Evolutionary conservation across 768 basidiomycete genomes (phyloP).

Genomic region (Chalciporus sphaerocephalus): DNA sequence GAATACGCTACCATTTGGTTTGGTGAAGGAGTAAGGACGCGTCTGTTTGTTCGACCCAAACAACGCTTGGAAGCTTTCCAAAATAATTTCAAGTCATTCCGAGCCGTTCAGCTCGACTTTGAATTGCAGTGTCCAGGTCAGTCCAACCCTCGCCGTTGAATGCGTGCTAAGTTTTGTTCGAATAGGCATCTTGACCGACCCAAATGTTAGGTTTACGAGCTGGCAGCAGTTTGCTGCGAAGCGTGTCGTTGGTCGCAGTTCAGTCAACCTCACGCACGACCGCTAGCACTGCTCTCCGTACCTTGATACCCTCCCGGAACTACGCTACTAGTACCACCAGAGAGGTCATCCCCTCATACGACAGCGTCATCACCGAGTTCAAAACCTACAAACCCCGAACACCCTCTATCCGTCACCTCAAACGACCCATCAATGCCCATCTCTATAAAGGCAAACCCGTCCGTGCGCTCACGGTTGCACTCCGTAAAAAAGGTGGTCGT

Average conservation of each 20-base stretch:
- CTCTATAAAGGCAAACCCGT: slow-evolving; percentile 84
- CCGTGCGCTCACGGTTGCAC: slow-evolving; percentile 73
- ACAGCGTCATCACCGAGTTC: slow-evolving; percentile 52
- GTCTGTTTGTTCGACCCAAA: slow-evolving; percentile 35
- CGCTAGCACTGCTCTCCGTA: slow-evolving; percentile 6
- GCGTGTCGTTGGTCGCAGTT: slow-evolving; percentile 6
- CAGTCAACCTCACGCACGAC: slow-evolving; percentile 4
- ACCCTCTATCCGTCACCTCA: slow-evolving; percentile 82
- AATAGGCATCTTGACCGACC: background rate
- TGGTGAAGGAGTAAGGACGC: slow-evolving; percentile 20
- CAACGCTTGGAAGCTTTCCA: slow-evolving; percentile 2
- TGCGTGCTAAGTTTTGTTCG: background rate
- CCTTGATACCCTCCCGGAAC: slow-evolving; percentile 17
- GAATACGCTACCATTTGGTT: slow-evolving; percentile 26
- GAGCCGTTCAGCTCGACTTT: background rate
- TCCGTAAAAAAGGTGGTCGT: slow-evolving; percentile 82
- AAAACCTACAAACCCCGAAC: slow-evolving; percentile 90
- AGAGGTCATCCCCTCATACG: slow-evolving; percentile 32
- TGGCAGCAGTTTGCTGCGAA: slow-evolving; percentile 15
- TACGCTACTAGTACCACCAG: slow-evolving; percentile 35
- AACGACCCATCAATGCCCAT: slow-evolving; percentile 77
- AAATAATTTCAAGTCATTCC: slow-evolving; percentile 3
- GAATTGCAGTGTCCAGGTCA: background rate
- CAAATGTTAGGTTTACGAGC: slow-evolving; percentile 19
- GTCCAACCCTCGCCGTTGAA: background rate